A percentile compares a stretch with the other conserved stretches of the same genome.
phyloP scores from a whole-genome alignment of 352 stramenopile species.

The Peronosclerospora sorghi region DNA sequence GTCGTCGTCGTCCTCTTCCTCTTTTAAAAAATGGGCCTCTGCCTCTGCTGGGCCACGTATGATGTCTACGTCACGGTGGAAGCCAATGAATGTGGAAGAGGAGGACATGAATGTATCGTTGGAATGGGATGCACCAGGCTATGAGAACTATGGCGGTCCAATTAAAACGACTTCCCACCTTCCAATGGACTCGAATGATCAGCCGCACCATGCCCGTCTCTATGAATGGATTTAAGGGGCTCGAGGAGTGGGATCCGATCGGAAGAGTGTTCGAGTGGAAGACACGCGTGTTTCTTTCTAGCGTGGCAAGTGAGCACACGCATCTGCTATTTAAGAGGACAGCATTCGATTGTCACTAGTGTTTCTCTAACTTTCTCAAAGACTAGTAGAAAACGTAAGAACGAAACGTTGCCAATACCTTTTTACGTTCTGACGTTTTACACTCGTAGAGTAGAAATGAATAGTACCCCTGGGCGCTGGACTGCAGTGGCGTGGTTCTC shows the following conservation, averaged over 20 bases:
- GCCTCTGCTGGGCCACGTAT: constrained; percentile 19
- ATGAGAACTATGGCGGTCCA: constrained; percentile 10
- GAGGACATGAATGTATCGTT: constrained; percentile 10
- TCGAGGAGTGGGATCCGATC: too few relatives aligned
- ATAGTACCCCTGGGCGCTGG: too few relatives aligned
- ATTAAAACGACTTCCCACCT: constrained; percentile 10
- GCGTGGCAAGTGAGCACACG: constrained; percentile 7
- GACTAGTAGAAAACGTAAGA: background rate
- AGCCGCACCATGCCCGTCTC: constrained; percentile 12
- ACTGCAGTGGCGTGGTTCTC: too few relatives aligned
- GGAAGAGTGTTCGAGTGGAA: constrained; percentile 24
- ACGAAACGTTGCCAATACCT: too few relatives aligned
- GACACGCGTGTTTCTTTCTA: constrained; percentile 6
- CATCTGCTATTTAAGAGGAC: constrained; percentile 30
- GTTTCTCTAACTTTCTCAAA: constrained; percentile 2
- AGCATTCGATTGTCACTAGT: constrained; percentile 13
- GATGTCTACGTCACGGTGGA: constrained; percentile 8
- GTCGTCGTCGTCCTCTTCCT: constrained; percentile 12
- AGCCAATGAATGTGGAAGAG: constrained; percentile 2
- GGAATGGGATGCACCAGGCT: constrained; percentile 8
- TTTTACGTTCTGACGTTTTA: too few relatives aligned
- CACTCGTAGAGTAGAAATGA: too few relatives aligned
- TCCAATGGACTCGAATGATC: constrained; percentile 9
- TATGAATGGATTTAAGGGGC: constrained; percentile 25
- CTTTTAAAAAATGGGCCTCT: constrained; percentile 20